Evolutionary conservation across 352 stramenopile species (phyloP).

Genomic region (Phytophthora gonapodyides): DNA sequence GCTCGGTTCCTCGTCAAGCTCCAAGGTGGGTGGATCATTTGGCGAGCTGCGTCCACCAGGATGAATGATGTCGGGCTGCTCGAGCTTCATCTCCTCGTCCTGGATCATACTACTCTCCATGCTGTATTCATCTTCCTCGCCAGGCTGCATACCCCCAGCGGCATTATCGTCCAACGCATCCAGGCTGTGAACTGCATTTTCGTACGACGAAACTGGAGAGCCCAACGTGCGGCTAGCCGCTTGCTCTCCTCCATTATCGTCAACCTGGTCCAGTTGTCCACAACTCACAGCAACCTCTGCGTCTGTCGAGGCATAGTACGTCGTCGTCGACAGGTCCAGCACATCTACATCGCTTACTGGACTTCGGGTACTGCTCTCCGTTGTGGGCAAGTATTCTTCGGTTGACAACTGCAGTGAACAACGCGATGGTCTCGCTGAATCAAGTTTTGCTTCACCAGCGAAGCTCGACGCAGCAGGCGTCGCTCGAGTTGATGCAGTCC

Average conservation of each 20-base stretch:
- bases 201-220: too few species aligned
- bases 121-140: slow-evolving; percentile 21
- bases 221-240: too few species aligned
- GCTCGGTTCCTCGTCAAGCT: neutral
- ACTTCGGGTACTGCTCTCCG: neutral
- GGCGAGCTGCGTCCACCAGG: neutral
- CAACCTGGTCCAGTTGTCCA: neutral
- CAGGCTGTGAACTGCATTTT: too few species aligned
- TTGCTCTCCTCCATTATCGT: slow-evolving; percentile 2
- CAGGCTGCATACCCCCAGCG: neutral
- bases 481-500: slow-evolving; percentile 1
- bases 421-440: neutral
- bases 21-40: neutral
- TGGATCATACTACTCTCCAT: slow-evolving; percentile 32
- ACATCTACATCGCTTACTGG: slow-evolving; percentile 8
- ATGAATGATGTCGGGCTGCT: neutral
- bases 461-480: neutral
- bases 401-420: slow-evolving; percentile 2
- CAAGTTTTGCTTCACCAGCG: neutral
- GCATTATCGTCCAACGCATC: too few species aligned
- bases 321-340: slow-evolving; percentile 26
- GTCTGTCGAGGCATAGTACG: slow-evolving; percentile 19
- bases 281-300: neutral
- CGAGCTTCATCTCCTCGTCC: slow-evolving; percentile 6
- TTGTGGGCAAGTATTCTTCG: neutral